Evolutionary conservation across 1,284 basidiomycete species (phyloP), one percentile per base, ranked within the genome.

Genomic region (Leccinum olivaceoglutinosum): DNA sequence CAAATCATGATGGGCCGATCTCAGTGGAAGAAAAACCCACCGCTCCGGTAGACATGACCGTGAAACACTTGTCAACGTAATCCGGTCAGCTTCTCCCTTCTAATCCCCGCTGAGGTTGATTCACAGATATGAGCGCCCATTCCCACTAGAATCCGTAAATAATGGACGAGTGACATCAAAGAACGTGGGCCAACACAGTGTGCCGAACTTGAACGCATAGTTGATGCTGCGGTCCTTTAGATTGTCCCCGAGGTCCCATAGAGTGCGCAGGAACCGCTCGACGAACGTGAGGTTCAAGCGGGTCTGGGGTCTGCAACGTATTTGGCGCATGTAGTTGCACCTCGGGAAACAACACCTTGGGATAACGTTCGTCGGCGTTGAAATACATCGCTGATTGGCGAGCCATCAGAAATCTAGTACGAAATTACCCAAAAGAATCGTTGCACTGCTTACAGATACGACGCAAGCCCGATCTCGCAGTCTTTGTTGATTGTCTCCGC

Each of bases 61-160:
- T 87, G 69, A 96, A 93, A 74, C 89, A 94, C 88, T 91, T 65
- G 18, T 46, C 44, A 18, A 16, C 60, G 16, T 41, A 58, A 59
- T 65, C 11, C 36, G 5, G 57, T 71, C 5, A 66, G 44, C 55
- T 62, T 66, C 36, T 12, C 6, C 51, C 63, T 18, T 54, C 32
- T 56, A 64, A 65, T 65, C 62, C 29, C 65, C 64, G 61, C 58
- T 5, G 7, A 58, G 9, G 4, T 39, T 38, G 21, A 66, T 85
- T 66, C 68, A 92, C 91, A 54, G 93, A 94, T 60, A 98, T 93
- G 69, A 98, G 77, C 2, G 94, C 94, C 96, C 96, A 98, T 75
- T 98, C 94, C 46, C 94, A 94, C 70, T 84, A n/a, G n/a, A n/a
- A n/a, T n/a, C n/a, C n/a, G n/a, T n/a, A n/a, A n/a, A n/a, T n/a